Evolutionary conservation across 2,329 filamentous ascomycete genomes (phyloP), one percentile per base, ranked within the genome.

Genomic region (Diaporthe caulivora): DNA sequence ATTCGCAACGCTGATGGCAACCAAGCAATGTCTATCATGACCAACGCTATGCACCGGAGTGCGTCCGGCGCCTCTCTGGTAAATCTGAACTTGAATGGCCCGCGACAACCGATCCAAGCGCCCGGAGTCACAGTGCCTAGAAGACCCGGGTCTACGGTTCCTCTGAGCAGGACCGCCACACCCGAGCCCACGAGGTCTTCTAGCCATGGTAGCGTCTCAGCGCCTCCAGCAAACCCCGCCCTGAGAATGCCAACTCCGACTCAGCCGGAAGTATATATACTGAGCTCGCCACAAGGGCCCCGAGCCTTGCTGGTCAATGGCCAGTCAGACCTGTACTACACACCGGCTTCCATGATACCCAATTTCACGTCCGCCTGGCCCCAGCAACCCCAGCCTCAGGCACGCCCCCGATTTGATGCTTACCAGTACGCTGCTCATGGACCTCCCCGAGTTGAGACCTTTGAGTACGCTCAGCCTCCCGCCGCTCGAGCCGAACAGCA

Each of bases 231-330:
- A 44, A 69, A 64, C 71, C 68, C 67, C 18, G 76, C 68, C 70
- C 74, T 74, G 68, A 75, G 75, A 75, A 75, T 57, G 73, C 60
- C 67, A 34, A 58, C 78, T 18, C 62, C 80, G 24, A 79, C 79
- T 42, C 82, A 82, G 31, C 83, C 86, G 0, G 87, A 90, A 73
- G 88, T 92, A 2, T 92, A 92, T 76, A 87, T 92, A 31, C 79
- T 92, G 9, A 89, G 86, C 21, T 92, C 91, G 0, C 90, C 90
- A 0, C 84, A 85, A 54, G 91, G 91, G 0, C 91, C 90, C 1
- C 86, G 87, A 26, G 90, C 86, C 8, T 80, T 92, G 1, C 79
- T 92, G 9, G 81, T 92, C 53, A 90, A 88, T 76, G 85, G 86
- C 55, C 81, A 81, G 17, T 79, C 83, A 1, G 88, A 89, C 34